Base-by-base conservation (phyloP, 2,329 filamentous ascomycete species). In the Fusarium solani-melongenae region DNA sequence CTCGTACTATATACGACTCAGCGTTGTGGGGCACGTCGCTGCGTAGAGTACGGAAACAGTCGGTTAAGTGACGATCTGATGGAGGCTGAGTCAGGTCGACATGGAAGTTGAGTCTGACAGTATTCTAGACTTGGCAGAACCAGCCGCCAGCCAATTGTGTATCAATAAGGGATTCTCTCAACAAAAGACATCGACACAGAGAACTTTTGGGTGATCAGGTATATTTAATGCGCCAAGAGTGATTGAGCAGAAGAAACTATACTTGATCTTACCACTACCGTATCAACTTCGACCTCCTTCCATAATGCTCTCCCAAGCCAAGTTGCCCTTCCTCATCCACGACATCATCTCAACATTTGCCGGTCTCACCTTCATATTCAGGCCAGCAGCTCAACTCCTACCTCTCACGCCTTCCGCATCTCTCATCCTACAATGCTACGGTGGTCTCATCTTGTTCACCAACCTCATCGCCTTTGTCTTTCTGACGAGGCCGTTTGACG, bases 381-480 rank as follows among this genome's bases (percentile, higher is more conserved):
- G 62, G 1, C 85, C 86, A 2, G 70, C 79, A 17, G 74, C 76
- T 15, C 86, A 88, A 69, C 80, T 88, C 12, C 78, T 81, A 5
- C 77, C 75, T n/a, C 81, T 84, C 15, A 76, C 82, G 14, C 17
- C 49, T 3, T 5, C 72, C 74, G 5, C 83, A 83, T 29, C 72
- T 5, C 83, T 87, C 41, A 78, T 88, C 34, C 75, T 87, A n/a
- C 81, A 83, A 58, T 86, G 83, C 70, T 82, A 87, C 20, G 86
- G 86, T 51, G 86, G 84, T 17, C 79, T 87, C 15, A 79, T 88
- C 4, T 71, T 85, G 6, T 81, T 84, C 14, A 85, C 83, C 34
- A 84, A 84, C 55, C 67, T 87, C n/a, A 71, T 86, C 20, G 84
- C 83, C 56, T 69, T 85, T 4, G 66, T 79, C n/a, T 77, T 86